Percentiles rank a stretch among this genome's conserved stretches.
phyloP scores from a whole-genome alignment of 2,329 filamentous ascomycete genomes.

The Thielaviopsis ethacetica region DNA sequence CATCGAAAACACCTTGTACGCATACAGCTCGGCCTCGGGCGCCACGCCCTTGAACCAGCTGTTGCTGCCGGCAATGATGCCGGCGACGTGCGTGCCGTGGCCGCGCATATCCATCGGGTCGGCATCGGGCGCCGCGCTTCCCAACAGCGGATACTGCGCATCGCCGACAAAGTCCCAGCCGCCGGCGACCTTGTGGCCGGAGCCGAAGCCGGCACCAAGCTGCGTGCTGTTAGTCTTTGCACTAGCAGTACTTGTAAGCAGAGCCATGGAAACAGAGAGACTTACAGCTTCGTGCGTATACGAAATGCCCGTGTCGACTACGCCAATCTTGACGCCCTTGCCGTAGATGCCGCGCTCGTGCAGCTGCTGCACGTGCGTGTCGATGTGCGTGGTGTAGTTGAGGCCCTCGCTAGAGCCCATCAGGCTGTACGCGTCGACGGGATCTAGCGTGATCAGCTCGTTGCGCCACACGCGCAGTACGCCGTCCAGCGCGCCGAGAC shows the following conservation, averaged over 20 bases:
- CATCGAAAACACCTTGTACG: constrained; percentile 8
- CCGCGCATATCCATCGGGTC: constrained; percentile 13
- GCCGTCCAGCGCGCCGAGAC: constrained; percentile 19
- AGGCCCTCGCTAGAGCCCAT: constrained; percentile 3
- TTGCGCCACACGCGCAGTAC: constrained; percentile 22
- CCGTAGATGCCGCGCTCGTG: constrained; percentile 23
- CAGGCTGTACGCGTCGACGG: background rate
- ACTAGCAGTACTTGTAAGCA: too few species aligned
- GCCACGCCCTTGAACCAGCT: constrained; percentile 14
- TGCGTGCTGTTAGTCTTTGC: constrained; percentile 10
- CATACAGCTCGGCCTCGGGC: constrained; percentile 14
- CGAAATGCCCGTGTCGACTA: constrained; percentile 25
- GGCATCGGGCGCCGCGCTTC: constrained; percentile 3
- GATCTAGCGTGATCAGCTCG: background rate
- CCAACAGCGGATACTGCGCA: background rate
- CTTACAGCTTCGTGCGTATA: constrained; percentile 19
- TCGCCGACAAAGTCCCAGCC: constrained; percentile 23
- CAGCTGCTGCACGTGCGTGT: constrained; percentile 24
- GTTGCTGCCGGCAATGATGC: constrained; percentile 15
- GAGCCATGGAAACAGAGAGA: too few species aligned
- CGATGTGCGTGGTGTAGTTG: constrained; percentile 22
- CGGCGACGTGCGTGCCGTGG: constrained; percentile 22
- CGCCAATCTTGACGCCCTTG: constrained; percentile 22
- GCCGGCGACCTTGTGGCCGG: constrained; percentile 22
- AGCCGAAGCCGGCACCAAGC: constrained; percentile 24